Conservation (phyloP, 225 moss, liverwort and hornwort genomes). For the Polytrichum commune region DNA sequence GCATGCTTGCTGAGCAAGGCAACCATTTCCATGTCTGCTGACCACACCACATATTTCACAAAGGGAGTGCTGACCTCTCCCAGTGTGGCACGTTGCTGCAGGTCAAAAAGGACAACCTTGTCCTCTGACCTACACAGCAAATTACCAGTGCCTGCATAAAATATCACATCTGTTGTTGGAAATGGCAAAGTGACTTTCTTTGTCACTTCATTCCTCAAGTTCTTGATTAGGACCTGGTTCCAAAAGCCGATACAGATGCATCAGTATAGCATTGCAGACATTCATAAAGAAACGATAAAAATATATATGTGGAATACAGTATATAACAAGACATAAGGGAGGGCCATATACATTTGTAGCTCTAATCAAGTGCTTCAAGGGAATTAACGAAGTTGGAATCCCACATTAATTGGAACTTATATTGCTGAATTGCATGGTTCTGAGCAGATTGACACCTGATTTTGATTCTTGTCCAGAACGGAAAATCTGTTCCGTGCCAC, state of each 20-base stretch:
- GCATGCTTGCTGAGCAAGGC: constrained; percentile 95
- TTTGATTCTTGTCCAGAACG: constrained; percentile 88
- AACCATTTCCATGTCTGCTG: constrained; percentile 90
- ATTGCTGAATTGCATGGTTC: no score
- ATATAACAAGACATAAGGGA: no score
- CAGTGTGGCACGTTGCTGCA: constrained; percentile 84
- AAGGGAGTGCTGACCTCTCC: constrained; percentile 91
- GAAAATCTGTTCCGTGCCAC: constrained; percentile 93
- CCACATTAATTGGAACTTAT: background rate
- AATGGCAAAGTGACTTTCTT: constrained; percentile 83
- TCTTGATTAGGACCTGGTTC: constrained; percentile 83
- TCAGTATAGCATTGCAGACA: background rate
- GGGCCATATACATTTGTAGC: no score
- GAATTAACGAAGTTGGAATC: background rate
- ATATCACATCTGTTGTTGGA: constrained; percentile 78
- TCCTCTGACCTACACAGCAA: constrained; percentile 94
- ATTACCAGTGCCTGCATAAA: constrained; percentile 93
- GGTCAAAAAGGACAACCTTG: constrained; percentile 89
- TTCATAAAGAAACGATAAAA: no score
- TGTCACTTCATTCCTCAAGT: constrained; percentile 91
- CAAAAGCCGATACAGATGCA: background rate
- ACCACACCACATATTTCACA: constrained; percentile 98
- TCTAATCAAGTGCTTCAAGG: background rate
- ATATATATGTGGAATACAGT: background rate
- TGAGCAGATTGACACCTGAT: constrained; percentile 52